Evolutionary conservation across 441 rosid genomes (phyloP), one percentile per base, ranked within the genome.

Genomic region (Brassica hybrid): DNA sequence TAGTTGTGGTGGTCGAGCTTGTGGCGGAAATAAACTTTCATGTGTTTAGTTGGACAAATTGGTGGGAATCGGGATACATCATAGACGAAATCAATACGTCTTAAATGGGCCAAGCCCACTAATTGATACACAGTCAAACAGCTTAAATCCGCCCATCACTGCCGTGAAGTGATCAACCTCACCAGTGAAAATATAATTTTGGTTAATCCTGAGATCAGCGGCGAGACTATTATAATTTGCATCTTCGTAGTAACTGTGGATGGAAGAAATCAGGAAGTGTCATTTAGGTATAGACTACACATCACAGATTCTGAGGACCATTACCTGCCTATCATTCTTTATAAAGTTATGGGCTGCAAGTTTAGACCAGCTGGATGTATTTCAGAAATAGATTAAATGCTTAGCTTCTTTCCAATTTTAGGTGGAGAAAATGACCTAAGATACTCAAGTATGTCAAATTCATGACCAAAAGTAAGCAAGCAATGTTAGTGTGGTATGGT

Each of bases 401-500:
- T 50, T 67, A 34, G 43, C 73, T 13, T 34, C 23, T 58, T 78
- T 58, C 21, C 12, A 8, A 67, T 34, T 32, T 67, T 78, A 17
- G 60, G 74, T 78, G 32, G 65, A 50, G 58, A 61, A 61, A 13
- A 73, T 78, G 65, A 57, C 69, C 36, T 50, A 67, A 78, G 69
- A 61, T 72, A 60, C 74, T 50, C 34, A 52, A 78, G 52, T 68
- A 38, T 68, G 74, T 79, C 78, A 3, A 79, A 62, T 62, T 62
- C 54, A 62, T 73, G 19, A 68, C 70, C 61, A 73, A 79, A 79
- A 79, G 81, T 73, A 69, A 79, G 62, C 70, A 73, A 62, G 60
- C 81, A 73, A 62, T 73, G 74, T 78, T 70, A 54, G 74, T 73
- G 71, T 78, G 78, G 69, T 72, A 73, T 79, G 78, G 81, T 72